Percentiles rank a stretch among this genome's conserved stretches.
Conservation (phyloP, 805 yeast species). For the Teunomyces barrocoloradensis region DNA sequence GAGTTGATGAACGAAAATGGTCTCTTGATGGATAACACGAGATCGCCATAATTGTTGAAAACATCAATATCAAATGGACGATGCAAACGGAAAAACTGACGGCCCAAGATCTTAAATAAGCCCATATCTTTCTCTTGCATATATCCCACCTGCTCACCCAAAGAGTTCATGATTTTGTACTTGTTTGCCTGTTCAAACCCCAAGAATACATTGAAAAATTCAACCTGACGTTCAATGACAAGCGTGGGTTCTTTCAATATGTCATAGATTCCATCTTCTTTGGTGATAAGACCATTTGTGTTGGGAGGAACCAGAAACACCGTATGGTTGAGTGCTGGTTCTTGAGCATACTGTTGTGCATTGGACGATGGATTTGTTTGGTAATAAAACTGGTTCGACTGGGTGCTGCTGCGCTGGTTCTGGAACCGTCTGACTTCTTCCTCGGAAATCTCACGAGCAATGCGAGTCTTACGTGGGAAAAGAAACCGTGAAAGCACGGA, state of each 20-base stretch:
- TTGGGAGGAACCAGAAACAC: constrained; percentile 39
- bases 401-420: constrained; percentile 8
- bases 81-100: constrained; percentile 82
- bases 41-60: constrained; percentile 60
- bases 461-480: constrained; percentile 12
- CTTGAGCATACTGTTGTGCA: constrained; percentile 16
- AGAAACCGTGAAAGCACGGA: not conserved
- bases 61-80: constrained; percentile 81
- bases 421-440: constrained; percentile 30
- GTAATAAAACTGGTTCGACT: constrained; percentile 20
- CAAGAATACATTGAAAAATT: constrained; percentile 78
- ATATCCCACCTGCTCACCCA: constrained; percentile 74
- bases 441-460: constrained; percentile 31
- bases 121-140: constrained; percentile 82
- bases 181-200: constrained; percentile 92
- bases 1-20: constrained; percentile 90
- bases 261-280: constrained; percentile 57
- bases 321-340: constrained; percentile 30
- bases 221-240: constrained; percentile 84
- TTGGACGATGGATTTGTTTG: constrained; percentile 27
- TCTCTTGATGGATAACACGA: constrained; percentile 64
- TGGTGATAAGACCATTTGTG: constrained; percentile 50
- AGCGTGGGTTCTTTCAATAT: constrained; percentile 77
- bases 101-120: constrained; percentile 60
- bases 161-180: constrained; percentile 68